phyloP scores from a whole-genome alignment of 352 stramenopile species.

The Blastocystis sp. region DNA sequence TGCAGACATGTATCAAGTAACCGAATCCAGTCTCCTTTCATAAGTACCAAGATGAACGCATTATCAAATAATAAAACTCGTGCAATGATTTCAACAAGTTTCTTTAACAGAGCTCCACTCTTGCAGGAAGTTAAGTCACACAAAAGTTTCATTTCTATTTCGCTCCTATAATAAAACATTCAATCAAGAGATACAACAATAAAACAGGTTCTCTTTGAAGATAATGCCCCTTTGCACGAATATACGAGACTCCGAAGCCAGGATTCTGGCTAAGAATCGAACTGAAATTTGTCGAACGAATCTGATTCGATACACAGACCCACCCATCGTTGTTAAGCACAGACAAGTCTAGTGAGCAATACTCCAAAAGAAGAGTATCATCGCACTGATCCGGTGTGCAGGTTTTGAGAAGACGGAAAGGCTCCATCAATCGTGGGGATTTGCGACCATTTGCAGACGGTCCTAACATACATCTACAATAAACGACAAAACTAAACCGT shows the following conservation, averaged over 20 bases:
- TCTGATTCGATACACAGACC: neutral
- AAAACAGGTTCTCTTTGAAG: neutral
- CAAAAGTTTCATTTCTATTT: neutral
- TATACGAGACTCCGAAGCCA: neutral
- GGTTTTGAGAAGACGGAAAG: neutral
- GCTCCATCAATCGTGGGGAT: neutral
- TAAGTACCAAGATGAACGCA: neutral
- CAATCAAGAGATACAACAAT: neutral
- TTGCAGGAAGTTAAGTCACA: neutral
- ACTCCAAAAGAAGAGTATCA: neutral
- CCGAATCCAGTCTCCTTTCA: neutral
- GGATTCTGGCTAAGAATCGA: neutral
- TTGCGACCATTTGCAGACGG: neutral
- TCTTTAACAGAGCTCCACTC: neutral
- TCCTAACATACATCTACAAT: neutral
- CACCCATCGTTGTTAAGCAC: neutral
- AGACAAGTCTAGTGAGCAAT: neutral
- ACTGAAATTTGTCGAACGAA: neutral
- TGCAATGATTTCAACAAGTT: neutral
- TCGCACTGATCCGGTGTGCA: neutral
- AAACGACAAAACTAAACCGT: neutral
- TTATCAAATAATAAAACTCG: neutral
- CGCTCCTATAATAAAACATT: neutral
- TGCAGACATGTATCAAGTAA: neutral
- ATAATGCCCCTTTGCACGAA: neutral